A percentile compares a stretch with the other conserved stretches of the same genome.
Conservation (phyloP, 2,329 filamentous ascomycete species). For the Trichoderma lentiforme region DNA sequence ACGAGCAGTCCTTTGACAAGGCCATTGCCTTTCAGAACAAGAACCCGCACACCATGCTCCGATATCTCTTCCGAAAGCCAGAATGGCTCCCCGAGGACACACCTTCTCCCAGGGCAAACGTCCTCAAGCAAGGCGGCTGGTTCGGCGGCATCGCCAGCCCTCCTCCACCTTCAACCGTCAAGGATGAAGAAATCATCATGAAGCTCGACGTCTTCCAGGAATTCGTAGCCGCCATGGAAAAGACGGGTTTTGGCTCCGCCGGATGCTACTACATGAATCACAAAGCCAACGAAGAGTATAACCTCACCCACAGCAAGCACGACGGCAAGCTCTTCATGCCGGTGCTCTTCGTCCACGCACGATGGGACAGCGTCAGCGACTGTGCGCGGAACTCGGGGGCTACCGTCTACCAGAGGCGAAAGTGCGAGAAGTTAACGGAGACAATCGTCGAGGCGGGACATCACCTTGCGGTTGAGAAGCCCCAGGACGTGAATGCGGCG, state of each 20-base stretch:
- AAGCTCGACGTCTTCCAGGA: constrained; percentile 22
- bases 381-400: constrained; percentile 31
- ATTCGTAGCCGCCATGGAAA: constrained; percentile 32
- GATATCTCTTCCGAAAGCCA: constrained; percentile 6
- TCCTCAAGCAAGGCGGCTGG: constrained; percentile 18
- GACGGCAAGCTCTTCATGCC: constrained; percentile 35
- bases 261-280: constrained; percentile 40
- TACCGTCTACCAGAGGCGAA: constrained; percentile 33
- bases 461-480: constrained; percentile 22
- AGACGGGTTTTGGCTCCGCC: constrained; percentile 35
- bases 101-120: background rate
- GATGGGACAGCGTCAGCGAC: constrained; percentile 38
- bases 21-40: constrained; percentile 21
- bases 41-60: constrained; percentile 21
- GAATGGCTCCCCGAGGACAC: background rate
- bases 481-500: constrained; percentile 23
- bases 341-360: constrained; percentile 34
- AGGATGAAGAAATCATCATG: constrained; percentile 1
- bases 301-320: constrained; percentile 21
- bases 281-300: constrained; percentile 39
- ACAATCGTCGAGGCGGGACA: constrained; percentile 24
- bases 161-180: background rate
- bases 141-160: constrained; percentile 20
- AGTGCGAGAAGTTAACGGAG: constrained; percentile 38
- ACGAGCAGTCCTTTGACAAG: constrained; percentile 28